phyloP scores from a whole-genome alignment of 495 filamentous ascomycete species.

The Pseudoneurospora amorphoporcata region DNA sequence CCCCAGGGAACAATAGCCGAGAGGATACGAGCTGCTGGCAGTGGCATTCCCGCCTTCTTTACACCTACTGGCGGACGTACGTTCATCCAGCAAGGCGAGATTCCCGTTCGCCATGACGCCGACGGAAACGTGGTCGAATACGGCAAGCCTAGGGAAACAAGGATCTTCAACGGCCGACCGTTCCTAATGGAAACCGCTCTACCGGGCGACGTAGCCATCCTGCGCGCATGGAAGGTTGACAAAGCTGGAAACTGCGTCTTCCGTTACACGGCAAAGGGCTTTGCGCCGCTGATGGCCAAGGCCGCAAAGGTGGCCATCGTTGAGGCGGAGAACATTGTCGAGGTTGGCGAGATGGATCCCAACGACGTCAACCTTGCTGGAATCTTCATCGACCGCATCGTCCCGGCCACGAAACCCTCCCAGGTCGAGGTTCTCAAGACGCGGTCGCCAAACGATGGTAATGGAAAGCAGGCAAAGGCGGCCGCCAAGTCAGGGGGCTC shows the following conservation, averaged over 20 bases:
- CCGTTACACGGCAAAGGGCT: slow-evolving; percentile 53
- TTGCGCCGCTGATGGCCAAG: slow-evolving; percentile 50
- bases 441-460: slow-evolving; percentile 17
- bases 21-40: slow-evolving; percentile 50
- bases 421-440: slow-evolving; percentile 48
- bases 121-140: slow-evolving; percentile 43
- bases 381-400: slow-evolving; percentile 54
- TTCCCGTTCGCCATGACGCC: slow-evolving; percentile 43
- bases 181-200: slow-evolving; percentile 57
- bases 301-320: slow-evolving; percentile 54
- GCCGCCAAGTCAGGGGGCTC: slow-evolving; percentile 10
- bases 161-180: slow-evolving; percentile 46
- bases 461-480: slow-evolving; percentile 1
- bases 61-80: slow-evolving; percentile 50
- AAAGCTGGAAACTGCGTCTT: slow-evolving; percentile 55
- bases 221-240: slow-evolving; percentile 55
- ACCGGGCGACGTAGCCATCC: slow-evolving; percentile 51
- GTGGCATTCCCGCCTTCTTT: slow-evolving; percentile 59
- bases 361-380: slow-evolving; percentile 50
- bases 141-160: slow-evolving; percentile 45
- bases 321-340: slow-evolving; percentile 59
- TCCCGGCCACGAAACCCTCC: slow-evolving; percentile 44
- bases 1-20: slow-evolving; percentile 58
- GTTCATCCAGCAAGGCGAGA: slow-evolving; percentile 50
- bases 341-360: slow-evolving; percentile 46